Evolutionary conservation across 139 green algal genomes (phyloP).

Genomic region (Desmodesmus armatus): DNA sequence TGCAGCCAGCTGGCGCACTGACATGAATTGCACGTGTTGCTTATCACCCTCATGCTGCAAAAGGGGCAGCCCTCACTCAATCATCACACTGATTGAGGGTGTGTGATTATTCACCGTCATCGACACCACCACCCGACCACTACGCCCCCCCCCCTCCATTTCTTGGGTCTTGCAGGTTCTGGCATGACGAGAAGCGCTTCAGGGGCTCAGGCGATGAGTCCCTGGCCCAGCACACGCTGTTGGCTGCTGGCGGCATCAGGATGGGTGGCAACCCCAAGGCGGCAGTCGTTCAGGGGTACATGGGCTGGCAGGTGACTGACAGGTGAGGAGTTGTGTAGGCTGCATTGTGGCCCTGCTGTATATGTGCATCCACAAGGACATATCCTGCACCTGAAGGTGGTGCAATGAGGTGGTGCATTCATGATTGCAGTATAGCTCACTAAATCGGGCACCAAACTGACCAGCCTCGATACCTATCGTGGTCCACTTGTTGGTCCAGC

Average conservation of each 20-base stretch:
- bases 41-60: no score
- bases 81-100: neutral
- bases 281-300: conserved; percentile 19
- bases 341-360: no score
- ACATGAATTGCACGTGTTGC: no score
- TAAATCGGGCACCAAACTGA: no score
- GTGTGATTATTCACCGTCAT: neutral
- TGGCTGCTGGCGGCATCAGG: conserved; percentile 49
- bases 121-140: neutral
- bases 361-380: no score
- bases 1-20: no score
- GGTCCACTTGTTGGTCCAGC: no score
- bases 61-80: neutral
- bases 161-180: conserved; percentile 45
- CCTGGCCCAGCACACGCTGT: conserved; percentile 52
- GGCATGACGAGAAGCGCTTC: conserved; percentile 69
- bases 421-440: no score
- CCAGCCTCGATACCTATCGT: no score
- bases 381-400: no score
- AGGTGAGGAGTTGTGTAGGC: no score
- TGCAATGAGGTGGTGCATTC: no score
- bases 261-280: conserved; percentile 55
- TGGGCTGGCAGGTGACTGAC: conserved; percentile 58
- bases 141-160: neutral
- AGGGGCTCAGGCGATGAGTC: conserved; percentile 54